A percentile compares a stretch with the other conserved stretches of the same genome.
Conservation (phyloP, 1,284 basidiomycete species). For the Ceratobasidium theobromae region DNA sequence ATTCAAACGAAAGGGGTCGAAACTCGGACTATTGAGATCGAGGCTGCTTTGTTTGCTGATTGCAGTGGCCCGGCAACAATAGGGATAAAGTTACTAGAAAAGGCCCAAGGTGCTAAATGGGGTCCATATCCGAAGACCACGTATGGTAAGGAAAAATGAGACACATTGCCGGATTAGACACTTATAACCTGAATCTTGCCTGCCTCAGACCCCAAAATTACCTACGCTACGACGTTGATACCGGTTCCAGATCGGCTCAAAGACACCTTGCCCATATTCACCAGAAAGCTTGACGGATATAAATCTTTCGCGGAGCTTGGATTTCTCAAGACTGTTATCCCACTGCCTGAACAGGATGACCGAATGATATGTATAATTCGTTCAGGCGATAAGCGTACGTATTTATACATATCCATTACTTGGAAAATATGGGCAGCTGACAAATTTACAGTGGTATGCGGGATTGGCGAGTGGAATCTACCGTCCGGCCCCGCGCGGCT, state of each 20-base stretch:
- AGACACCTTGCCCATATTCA: constrained; percentile 14
- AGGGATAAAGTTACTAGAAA: constrained; percentile 12
- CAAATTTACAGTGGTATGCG: constrained; percentile 1
- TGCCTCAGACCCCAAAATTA: constrained; percentile 23
- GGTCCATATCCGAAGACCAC: constrained; percentile 21
- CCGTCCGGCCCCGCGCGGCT: background rate
- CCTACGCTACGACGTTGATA: constrained; percentile 4
- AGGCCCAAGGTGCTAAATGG: constrained; percentile 13
- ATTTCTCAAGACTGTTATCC: background rate
- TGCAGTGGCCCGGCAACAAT: constrained; percentile 19
- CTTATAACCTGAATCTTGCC: background rate
- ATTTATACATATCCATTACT: too few relatives aligned
- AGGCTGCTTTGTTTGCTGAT: constrained; percentile 16
- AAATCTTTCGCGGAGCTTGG: constrained; percentile 5
- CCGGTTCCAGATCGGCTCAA: constrained; percentile 7
- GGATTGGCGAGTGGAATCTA: constrained; percentile 12
- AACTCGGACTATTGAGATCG: background rate
- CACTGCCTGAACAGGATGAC: constrained; percentile 14
- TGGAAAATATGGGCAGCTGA: background rate
- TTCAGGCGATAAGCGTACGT: background rate
- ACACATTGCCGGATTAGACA: background rate
- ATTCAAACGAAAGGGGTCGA: constrained; percentile 1
- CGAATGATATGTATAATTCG: constrained; percentile 12
- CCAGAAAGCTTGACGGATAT: background rate
- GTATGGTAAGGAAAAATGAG: constrained; percentile 14